Conservation (phyloP, 306 rosid genomes). For the Dicorynia guianensis region DNA sequence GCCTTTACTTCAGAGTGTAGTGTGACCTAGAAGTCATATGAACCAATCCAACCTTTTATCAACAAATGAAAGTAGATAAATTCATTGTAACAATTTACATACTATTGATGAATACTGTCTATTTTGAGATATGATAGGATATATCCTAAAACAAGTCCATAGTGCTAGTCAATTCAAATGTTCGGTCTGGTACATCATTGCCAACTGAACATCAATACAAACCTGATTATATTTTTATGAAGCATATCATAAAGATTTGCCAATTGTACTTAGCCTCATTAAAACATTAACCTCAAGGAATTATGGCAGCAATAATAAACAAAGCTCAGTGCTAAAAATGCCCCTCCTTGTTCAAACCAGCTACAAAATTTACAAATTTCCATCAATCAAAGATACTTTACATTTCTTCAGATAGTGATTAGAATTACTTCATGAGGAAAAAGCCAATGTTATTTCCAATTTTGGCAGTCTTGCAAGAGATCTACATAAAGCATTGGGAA, state of each 20-base stretch:
- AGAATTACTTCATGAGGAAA: conserved; percentile 28
- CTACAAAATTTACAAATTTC: conserved; percentile 7
- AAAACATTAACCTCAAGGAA: conserved; percentile 16
- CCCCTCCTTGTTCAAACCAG: conserved; percentile 15
- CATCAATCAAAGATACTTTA: conserved; percentile 20
- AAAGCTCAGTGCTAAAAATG: conserved; percentile 6
- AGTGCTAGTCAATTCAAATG: conserved; percentile 25
- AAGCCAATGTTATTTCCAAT: conserved; percentile 21
- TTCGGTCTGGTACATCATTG: conserved; percentile 6
- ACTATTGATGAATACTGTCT: conserved; percentile 9
- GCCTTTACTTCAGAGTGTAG: conserved; percentile 97
- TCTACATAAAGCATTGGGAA: conserved; percentile 25
- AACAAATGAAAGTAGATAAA: conserved; percentile 31
- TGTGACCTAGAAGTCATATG: conserved; percentile 70
- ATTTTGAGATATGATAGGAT: neutral
- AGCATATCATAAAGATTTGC: neutral
- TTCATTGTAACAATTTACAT: conserved; percentile 29
- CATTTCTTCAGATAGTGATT: conserved; percentile 5
- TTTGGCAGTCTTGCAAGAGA: conserved; percentile 15
- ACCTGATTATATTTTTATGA: neutral
- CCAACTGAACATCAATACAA: conserved; percentile 29
- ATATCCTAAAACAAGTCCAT: conserved; percentile 28
- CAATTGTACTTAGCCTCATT: neutral
- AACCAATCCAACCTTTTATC: conserved; percentile 39
- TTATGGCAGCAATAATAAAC: neutral